These are phyloP conservation scores for Aspergillus terreus DNA, from an alignment of 2,329 filamentous ascomycete species.

Conservation along the genomic window DNA sequence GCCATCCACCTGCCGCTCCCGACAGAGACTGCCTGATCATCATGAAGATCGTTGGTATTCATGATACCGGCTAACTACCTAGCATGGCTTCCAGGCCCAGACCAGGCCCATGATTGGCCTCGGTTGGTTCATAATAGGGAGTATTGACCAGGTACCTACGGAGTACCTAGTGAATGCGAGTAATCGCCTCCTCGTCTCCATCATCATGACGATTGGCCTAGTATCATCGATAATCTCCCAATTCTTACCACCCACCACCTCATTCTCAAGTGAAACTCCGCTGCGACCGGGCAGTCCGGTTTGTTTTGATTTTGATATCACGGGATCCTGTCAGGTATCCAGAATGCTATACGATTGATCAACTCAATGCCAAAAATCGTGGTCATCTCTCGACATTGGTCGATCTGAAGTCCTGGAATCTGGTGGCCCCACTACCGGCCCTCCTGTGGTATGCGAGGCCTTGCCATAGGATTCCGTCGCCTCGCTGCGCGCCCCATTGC, in stretches of 20 bases:
- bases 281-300: neutral
- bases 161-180: no score
- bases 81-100: neutral
- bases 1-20: neutral
- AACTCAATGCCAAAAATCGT: neutral
- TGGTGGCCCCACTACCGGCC: neutral
- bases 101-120: neutral
- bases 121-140: neutral
- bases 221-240: neutral
- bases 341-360: conserved; percentile 7
- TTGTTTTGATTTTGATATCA: neutral
- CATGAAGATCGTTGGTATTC: conserved; percentile 1
- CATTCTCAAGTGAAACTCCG: conserved; percentile 1
- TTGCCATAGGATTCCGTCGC: neutral
- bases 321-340: neutral
- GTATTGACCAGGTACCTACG: neutral
- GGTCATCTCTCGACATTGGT: conserved; percentile 4
- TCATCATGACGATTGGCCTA: neutral
- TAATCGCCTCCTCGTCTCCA: no score
- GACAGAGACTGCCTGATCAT: conserved; percentile 2
- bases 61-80: neutral
- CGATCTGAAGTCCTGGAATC: conserved; percentile 27
- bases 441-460: neutral
- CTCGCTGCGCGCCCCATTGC: neutral
- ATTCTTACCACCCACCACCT: neutral